Evolutionary conservation across 2,329 filamentous ascomycete species (phyloP).

Genomic region (Fusarium concolor): DNA sequence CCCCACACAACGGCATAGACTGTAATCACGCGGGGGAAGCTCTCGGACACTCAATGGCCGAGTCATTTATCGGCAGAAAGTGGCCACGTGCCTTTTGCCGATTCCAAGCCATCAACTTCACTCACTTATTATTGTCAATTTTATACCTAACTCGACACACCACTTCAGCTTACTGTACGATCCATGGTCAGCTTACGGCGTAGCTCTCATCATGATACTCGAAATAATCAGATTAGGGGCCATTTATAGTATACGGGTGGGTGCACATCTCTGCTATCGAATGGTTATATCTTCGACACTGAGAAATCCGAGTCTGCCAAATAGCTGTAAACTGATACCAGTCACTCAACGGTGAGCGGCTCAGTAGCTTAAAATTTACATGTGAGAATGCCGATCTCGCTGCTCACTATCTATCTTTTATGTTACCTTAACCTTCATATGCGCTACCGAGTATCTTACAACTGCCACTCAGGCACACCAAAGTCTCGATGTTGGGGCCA

Average conservation of each 20-base stretch:
- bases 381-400: constrained; percentile 14
- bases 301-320: neutral
- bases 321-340: neutral
- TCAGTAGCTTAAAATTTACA: constrained; percentile 19
- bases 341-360: constrained; percentile 9
- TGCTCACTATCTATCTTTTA: constrained; percentile 11
- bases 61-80: constrained; percentile 21
- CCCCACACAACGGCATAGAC: constrained; percentile 23
- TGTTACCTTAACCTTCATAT: neutral
- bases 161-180: neutral
- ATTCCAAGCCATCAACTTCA: neutral
- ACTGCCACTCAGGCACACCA: constrained; percentile 56
- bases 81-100: constrained; percentile 36
- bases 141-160: neutral
- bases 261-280: neutral
- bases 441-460: constrained; percentile 42
- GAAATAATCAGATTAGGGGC: neutral
- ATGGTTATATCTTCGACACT: neutral
- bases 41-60: constrained; percentile 14
- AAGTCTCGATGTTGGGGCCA: constrained; percentile 57
- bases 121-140: neutral
- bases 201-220: neutral
- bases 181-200: neutral
- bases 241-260: neutral
- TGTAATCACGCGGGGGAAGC: constrained; percentile 8